Base-by-base conservation (phyloP, 2,329 filamentous ascomycete species). In the Xylaria sp. region DNA sequence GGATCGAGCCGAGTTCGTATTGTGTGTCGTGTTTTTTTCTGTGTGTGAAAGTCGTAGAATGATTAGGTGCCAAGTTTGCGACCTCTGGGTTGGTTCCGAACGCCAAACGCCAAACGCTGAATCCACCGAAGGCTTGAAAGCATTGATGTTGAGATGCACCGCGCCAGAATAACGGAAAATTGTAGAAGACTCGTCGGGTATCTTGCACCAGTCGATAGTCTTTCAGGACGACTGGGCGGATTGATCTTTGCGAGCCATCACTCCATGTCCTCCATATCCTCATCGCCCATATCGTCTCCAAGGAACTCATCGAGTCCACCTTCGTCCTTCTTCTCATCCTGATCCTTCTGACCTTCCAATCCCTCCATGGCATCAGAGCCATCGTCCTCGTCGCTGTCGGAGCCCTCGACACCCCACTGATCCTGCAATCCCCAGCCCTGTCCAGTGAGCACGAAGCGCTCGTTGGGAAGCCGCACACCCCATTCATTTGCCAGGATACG, bases 371-470 rank as follows among this genome's bases (percentile, higher is more conserved):
- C 84, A 69, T 86, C 81, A 5, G 75, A 77, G 33, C 75, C 75
- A 65, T 76, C 77, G 11, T 80, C 65, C 4, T 58, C 57, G 23
- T 68, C 68, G 3, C 58, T 65, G 1, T 56, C 65, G 3, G 42
- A 10, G 11, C 51, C 59, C 42, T 65, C 81, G 28, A 77, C 81
- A 51, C 77, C 81, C 86, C 88, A 90, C 28, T 86, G 82, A 36
- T 90, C 86, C 74, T 84, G 84, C 67, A 92, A 77, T 0, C 88
- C 88, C 90, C 90, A 92, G 69, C 87, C 86, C 60, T 87, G 84
- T 17, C 90, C 90, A 65, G 86, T 90, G 53, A 92, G 82, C 36
- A 91, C 89, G 74, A 91, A 92, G 65, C 89, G 85, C 81, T 92
- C 90, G 74, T 87, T 89, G 1, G 90, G 90, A 68, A 92, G 78